A percentile compares a stretch with the other conserved stretches of the same genome.
These are phyloP conservation scores for Moricandia moricandioides DNA, from an alignment of 345 rosid species.

Conservation along the genomic window DNA sequence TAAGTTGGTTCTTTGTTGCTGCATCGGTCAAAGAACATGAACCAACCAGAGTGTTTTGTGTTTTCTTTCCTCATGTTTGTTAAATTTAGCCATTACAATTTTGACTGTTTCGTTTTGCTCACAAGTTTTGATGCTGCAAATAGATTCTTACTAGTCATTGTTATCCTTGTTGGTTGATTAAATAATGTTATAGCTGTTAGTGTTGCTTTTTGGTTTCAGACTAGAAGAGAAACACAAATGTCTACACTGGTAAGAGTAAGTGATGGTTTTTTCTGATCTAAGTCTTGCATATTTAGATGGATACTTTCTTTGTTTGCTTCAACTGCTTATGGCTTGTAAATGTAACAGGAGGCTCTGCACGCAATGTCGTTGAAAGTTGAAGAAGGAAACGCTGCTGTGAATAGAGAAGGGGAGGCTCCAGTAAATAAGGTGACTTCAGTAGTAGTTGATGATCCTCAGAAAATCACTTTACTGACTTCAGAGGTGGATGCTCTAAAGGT, in stretches of 20 bases:
- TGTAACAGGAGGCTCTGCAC: conserved; percentile 65
- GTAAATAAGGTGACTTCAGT: conserved; percentile 91
- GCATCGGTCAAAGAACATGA: background rate
- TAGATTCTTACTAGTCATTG: background rate
- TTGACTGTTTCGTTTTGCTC: background rate
- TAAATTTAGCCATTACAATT: background rate
- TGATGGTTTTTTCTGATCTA: background rate
- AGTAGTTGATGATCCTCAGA: conserved; percentile 85
- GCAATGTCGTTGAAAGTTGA: conserved; percentile 76
- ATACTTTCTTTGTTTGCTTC: background rate
- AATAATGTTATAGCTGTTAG: background rate
- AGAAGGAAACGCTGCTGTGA: conserved; percentile 74
- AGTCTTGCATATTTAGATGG: background rate
- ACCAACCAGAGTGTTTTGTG: background rate
- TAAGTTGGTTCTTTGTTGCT: conserved; percentile 33
- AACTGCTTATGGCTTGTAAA: background rate
- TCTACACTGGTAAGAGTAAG: background rate
- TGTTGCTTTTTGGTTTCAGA: background rate
- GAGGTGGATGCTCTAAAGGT: conserved; percentile 92
- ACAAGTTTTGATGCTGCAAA: background rate
- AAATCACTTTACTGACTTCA: conserved; percentile 57
- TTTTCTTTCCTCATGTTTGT: background rate
- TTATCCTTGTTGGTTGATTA: background rate
- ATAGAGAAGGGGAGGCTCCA: conserved; percentile 86
- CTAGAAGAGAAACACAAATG: background rate